Conservation (phyloP, 352 stramenopile species). For the Phytophthora cajani region DNA sequence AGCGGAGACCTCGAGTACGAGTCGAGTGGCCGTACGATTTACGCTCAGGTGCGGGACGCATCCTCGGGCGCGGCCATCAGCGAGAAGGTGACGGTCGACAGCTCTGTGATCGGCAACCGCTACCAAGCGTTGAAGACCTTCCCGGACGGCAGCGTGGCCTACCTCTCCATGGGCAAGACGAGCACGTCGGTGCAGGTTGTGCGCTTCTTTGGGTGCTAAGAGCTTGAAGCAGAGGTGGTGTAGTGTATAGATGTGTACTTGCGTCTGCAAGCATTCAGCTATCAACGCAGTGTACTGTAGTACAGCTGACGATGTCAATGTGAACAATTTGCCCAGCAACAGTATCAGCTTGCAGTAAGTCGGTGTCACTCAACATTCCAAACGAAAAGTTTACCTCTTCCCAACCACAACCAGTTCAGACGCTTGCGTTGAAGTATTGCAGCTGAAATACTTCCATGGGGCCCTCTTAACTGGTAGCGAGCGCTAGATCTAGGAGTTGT, state of each 20-base stretch:
- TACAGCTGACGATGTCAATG: no score
- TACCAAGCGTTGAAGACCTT: constrained; percentile 59
- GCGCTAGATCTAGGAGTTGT: no score
- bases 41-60: constrained; percentile 50
- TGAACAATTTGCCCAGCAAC: no score
- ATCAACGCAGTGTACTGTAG: no score
- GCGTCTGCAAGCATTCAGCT: neutral
- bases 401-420: no score
- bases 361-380: no score
- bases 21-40: constrained; percentile 39
- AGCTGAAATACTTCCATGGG: no score
- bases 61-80: constrained; percentile 42
- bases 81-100: constrained; percentile 43
- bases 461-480: no score
- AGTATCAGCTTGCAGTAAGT: no score
- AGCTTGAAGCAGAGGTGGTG: neutral
- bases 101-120: constrained; percentile 48
- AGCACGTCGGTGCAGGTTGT: constrained; percentile 50
- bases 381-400: no score
- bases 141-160: constrained; percentile 52
- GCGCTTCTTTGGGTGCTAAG: constrained; percentile 48
- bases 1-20: constrained; percentile 34
- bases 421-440: no score
- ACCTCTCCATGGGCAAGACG: constrained; percentile 48
- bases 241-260: neutral